Evolutionary conservation across 768 basidiomycete genomes (phyloP), one percentile per base, ranked within the genome.

Genomic region (Filobasidium wieringae): DNA sequence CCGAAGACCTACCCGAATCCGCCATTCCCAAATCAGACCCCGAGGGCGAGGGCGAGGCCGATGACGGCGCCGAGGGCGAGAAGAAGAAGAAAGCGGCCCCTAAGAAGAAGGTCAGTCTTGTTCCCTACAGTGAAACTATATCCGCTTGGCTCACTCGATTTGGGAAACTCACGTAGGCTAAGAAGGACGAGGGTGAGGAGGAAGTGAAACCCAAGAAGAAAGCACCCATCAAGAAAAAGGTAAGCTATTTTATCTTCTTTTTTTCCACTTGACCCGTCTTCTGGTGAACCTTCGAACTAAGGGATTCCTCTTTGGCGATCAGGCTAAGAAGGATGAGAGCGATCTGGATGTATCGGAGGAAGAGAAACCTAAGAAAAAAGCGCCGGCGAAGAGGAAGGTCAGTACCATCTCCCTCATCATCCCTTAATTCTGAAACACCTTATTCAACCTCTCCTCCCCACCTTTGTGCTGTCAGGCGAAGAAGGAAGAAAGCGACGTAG

Each of bases 341-440:
- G 36, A 26, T 19, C 47, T 39, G 17, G 47, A 57, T 12, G 33
- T 22, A 12, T n/a, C 31, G 6, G 41, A 43, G 55, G 36, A 37
- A n/a, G n/a, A n/a, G 11, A 9, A 19, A 4, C 22, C 22, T 27
- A 57, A 57, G 27, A 57, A 43, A 32, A 53, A 53, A 53, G 39
- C 56, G 4, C 39, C 56, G 29, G 39, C 56, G n/a, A 57, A 57
- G 27, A 9, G 56, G 26, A 39, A 57, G 51, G 49, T 50, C 36
- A 31, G 56, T 57, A 22, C 14, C 4, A 5, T 4, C 2, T 24
- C 43, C 19, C 11, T 24, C 43, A 1, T 8, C 9, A 1, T 17
- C 24, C 2, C 11, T 15, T n/a, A 14, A 27, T 36, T 34, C 12
- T 7, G 31, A 2, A 19, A 32, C 31, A 8, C 32, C 9, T 2